A percentile compares a stretch with the other conserved stretches of the same genome.
Evolutionary conservation across 371 early-diverging fungal species (phyloP).

Genomic region (Rhizopus delemar): DNA sequence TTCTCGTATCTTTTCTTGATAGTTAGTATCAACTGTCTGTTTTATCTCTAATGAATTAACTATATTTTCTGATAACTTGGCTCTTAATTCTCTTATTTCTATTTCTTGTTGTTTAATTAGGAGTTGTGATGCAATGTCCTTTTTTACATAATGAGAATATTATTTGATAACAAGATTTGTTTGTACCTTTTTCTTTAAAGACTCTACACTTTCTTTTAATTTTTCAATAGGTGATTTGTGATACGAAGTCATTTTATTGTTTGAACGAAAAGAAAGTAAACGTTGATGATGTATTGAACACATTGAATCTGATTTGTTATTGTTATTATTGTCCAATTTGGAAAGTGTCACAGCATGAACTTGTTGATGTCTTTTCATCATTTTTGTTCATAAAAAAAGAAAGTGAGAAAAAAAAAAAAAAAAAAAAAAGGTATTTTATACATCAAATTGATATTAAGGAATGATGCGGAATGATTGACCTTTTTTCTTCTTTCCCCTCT

Average conservation of each 20-base stretch:
- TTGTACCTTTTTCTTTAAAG: neutral
- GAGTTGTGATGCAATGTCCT: slow-evolving; percentile 2
- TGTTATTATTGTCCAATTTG: slow-evolving; percentile 1
- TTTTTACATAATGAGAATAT: no score
- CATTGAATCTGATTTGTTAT: neutral
- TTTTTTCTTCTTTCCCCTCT: no score
- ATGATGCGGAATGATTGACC: no score
- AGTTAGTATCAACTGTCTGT: neutral
- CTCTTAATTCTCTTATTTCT: neutral
- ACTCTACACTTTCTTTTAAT: neutral
- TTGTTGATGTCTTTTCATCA: no score
- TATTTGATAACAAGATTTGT: neutral
- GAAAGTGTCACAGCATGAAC: slow-evolving; percentile 1
- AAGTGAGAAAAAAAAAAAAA: no score
- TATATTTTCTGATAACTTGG: neutral
- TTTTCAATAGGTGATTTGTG: neutral
- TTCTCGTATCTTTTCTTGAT: neutral
- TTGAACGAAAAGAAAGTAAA: neutral
- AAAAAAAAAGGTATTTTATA: no score
- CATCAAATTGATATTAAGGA: no score
- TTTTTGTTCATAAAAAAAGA: no score
- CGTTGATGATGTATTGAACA: slow-evolving; percentile 4
- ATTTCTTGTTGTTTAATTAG: neutral
- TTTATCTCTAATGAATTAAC: neutral
- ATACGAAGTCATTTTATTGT: neutral